phyloP scores from a whole-genome alignment of 2,329 filamentous ascomycete species.

The Fusarium buharicum region DNA sequence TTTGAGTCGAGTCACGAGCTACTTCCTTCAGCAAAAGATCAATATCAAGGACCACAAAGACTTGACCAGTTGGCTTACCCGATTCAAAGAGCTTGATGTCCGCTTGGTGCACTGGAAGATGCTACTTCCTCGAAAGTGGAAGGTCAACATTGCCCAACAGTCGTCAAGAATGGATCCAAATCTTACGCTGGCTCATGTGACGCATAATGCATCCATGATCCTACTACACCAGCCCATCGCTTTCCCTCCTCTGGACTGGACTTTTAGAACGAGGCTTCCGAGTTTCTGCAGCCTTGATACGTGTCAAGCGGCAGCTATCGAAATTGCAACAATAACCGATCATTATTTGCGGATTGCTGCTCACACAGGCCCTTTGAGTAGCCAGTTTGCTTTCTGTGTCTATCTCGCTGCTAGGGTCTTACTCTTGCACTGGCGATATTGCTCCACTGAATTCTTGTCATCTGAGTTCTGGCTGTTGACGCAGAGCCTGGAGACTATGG shows the following conservation, averaged over 20 bases:
- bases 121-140: constrained; percentile 42
- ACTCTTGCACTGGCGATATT: constrained; percentile 41
- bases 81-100: constrained; percentile 60
- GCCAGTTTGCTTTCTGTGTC: constrained; percentile 58
- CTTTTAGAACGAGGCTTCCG: constrained; percentile 48
- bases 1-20: constrained; percentile 56
- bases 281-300: constrained; percentile 59
- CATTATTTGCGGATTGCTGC: constrained; percentile 56
- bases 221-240: constrained; percentile 60
- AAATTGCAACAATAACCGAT: constrained; percentile 57
- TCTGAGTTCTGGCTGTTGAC: constrained; percentile 45
- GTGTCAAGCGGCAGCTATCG: constrained; percentile 56
- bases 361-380: constrained; percentile 10
- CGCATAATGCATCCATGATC: constrained; percentile 61
- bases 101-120: constrained; percentile 57
- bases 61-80: constrained; percentile 54
- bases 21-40: constrained; percentile 57
- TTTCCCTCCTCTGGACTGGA: constrained; percentile 51
- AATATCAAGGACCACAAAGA: constrained; percentile 53
- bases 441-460: constrained; percentile 15
- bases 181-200: constrained; percentile 59
- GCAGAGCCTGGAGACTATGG: constrained; percentile 45
- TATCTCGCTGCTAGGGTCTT: constrained; percentile 57
- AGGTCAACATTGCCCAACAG: constrained; percentile 44
- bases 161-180: constrained; percentile 57